Conservation (phyloP, 1,284 basidiomycete species). For the Agaricales sp. region DNA sequence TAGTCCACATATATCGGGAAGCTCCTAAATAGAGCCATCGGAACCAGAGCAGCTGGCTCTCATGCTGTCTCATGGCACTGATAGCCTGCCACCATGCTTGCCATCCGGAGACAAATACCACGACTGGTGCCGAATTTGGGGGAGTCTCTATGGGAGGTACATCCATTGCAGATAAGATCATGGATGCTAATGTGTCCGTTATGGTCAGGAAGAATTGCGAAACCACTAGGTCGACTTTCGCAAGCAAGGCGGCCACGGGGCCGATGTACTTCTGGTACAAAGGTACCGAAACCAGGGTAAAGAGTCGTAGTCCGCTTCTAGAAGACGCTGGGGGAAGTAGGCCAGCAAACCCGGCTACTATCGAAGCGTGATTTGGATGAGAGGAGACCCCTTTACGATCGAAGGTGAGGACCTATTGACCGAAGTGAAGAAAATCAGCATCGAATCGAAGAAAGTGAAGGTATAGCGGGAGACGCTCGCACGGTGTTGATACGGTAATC, state of each 20-base stretch:
- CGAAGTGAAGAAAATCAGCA: slow-evolving; percentile 5
- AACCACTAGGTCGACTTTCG: slow-evolving; percentile 10
- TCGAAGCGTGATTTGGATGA: slow-evolving; percentile 85
- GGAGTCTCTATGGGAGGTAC: slow-evolving; percentile 2
- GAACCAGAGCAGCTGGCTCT: slow-evolving; percentile 84
- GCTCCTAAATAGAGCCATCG: slow-evolving; percentile 78
- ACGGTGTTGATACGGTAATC: slow-evolving; percentile 58
- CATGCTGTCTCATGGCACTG: slow-evolving; percentile 66
- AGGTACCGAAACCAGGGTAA: slow-evolving; percentile 50
- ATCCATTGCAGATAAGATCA: slow-evolving; percentile 2
- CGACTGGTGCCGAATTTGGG: slow-evolving; percentile 15
- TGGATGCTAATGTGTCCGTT: not conserved
- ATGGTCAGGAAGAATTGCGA: slow-evolving; percentile 9
- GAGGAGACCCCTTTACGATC: slow-evolving; percentile 74
- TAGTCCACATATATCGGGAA: slow-evolving; percentile 90
- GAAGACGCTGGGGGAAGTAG: slow-evolving; percentile 25
- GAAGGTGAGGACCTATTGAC: slow-evolving; percentile 84
- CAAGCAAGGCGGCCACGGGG: slow-evolving; percentile 32
- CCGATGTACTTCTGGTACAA: slow-evolving; percentile 53
- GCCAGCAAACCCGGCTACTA: slow-evolving; percentile 45
- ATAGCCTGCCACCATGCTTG: slow-evolving; percentile 48
- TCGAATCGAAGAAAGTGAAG: slow-evolving; percentile 2
- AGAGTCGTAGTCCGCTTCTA: slow-evolving; percentile 30
- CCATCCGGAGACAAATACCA: slow-evolving; percentile 43
- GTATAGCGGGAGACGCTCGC: slow-evolving; percentile 16